These are phyloP conservation scores for Phytophthora parvispora DNA, from an alignment of 352 stramenopile genomes.

Conservation along the genomic window DNA sequence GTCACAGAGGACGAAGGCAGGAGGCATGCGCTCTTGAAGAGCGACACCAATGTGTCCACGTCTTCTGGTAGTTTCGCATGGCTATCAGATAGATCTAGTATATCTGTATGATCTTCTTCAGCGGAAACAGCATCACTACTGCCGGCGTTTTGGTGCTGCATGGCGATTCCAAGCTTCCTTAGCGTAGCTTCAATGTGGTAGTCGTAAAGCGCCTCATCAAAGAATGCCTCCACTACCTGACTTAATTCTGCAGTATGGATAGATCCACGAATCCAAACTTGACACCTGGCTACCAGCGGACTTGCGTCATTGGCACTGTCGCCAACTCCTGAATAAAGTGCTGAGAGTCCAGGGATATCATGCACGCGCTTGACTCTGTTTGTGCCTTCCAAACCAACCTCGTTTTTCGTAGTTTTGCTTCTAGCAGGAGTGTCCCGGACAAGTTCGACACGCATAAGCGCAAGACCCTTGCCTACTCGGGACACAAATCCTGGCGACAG, in stretches of 20 bases:
- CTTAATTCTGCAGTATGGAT: conserved; percentile 65
- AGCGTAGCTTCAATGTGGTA: conserved; percentile 80
- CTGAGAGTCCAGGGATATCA: conserved; percentile 34
- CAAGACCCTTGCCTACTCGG: conserved; percentile 80
- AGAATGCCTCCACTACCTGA: conserved; percentile 68
- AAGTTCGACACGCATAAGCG: conserved; percentile 73
- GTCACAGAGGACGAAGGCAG: conserved; percentile 72
- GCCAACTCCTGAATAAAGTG: conserved; percentile 22
- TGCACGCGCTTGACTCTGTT: conserved; percentile 24
- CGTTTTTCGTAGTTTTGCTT: conserved; percentile 3
- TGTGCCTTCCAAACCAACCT: background rate
- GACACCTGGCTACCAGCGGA: conserved; percentile 55
- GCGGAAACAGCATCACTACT: background rate
- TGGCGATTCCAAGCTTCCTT: conserved; percentile 26
- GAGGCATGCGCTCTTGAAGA: conserved; percentile 60
- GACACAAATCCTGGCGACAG: conserved; percentile 82
- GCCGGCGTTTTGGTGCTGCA: conserved; percentile 4
- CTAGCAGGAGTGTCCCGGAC: conserved; percentile 25
- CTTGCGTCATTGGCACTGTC: background rate
- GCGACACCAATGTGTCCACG: conserved; percentile 47
- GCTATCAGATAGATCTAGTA: conserved; percentile 4
- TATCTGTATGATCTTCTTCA: conserved; percentile 9
- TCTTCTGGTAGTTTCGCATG: conserved; percentile 26
- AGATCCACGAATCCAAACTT: conserved; percentile 81
- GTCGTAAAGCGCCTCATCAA: conserved; percentile 85